A percentile compares a stretch with the other conserved stretches of the same genome.
phyloP scores from a whole-genome alignment of 2,329 filamentous ascomycete genomes.

The Cercospora sp. region DNA sequence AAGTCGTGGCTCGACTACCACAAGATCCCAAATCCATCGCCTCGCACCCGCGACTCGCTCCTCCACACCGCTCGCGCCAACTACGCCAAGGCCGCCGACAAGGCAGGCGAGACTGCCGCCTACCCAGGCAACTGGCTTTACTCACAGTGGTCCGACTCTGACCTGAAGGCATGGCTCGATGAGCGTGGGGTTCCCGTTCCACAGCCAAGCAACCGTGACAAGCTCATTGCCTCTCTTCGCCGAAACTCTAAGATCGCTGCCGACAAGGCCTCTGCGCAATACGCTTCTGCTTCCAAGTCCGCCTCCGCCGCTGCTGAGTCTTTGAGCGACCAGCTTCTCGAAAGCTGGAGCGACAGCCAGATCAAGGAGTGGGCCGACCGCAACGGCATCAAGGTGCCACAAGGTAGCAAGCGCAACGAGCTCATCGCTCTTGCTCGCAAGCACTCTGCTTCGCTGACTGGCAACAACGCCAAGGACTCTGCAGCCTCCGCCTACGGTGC shows the following conservation, averaged over 20 bases:
- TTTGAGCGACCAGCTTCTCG: slow-evolving; percentile 79
- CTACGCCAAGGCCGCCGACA: slow-evolving; percentile 77
- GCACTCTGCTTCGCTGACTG: slow-evolving; percentile 71
- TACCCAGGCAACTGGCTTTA: slow-evolving; percentile 98
- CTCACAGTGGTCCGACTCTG: slow-evolving; percentile 85
- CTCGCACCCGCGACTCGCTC: slow-evolving; percentile 79
- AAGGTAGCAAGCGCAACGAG: slow-evolving; percentile 88
- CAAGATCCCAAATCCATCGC: slow-evolving; percentile 82
- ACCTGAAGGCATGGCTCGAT: slow-evolving; percentile 91
- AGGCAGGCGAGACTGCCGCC: slow-evolving; percentile 71
- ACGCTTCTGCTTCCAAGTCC: slow-evolving; percentile 61
- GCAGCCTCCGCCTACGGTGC: slow-evolving; percentile 47
- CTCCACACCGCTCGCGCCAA: slow-evolving; percentile 75
- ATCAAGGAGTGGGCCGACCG: slow-evolving; percentile 93
- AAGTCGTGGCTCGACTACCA: slow-evolving; percentile 91
- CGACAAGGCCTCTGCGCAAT: slow-evolving; percentile 55
- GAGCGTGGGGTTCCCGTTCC: slow-evolving; percentile 81
- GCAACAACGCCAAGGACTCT: slow-evolving; percentile 49
- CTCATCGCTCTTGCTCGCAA: slow-evolving; percentile 86
- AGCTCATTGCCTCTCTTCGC: slow-evolving; percentile 82
- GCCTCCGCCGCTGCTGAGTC: slow-evolving; percentile 65
- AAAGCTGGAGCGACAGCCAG: slow-evolving; percentile 85
- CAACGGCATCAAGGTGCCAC: slow-evolving; percentile 84
- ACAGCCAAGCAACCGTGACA: slow-evolving; percentile 81
- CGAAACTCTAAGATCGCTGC: slow-evolving; percentile 71